These are phyloP conservation scores for Wallacemonas rigidus DNA, from an alignment of 208 protist genomes.

Conservation along the genomic window DNA sequence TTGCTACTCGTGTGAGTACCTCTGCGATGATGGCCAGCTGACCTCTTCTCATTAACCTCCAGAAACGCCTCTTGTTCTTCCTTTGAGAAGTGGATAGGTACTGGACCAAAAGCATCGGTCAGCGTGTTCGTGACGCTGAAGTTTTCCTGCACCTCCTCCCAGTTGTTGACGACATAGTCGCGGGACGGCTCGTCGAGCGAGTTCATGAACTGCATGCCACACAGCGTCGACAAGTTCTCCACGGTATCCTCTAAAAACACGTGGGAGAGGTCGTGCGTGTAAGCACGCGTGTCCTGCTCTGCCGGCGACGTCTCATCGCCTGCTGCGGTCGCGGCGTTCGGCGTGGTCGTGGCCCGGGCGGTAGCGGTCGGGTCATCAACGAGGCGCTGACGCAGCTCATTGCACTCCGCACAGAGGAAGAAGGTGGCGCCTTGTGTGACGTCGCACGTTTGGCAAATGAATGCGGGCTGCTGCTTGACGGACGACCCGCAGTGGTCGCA, in stretches of 20 bases:
- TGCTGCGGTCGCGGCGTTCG: not conserved
- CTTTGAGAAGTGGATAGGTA: slow-evolving; percentile 43
- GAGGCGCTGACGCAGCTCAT: slow-evolving; percentile 47
- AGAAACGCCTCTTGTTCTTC: slow-evolving; percentile 33
- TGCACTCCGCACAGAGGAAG: slow-evolving; percentile 75
- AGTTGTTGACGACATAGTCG: slow-evolving; percentile 43
- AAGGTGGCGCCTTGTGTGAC: slow-evolving; percentile 53
- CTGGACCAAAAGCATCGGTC: slow-evolving; percentile 41
- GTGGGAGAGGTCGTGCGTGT: slow-evolving; percentile 71
- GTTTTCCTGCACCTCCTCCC: slow-evolving; percentile 25
- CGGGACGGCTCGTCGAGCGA: slow-evolving; percentile 39
- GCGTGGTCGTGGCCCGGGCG: not conserved
- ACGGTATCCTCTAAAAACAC: slow-evolving; percentile 82
- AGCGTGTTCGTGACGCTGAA: slow-evolving; percentile 38
- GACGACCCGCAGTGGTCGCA: slow-evolving; percentile 72
- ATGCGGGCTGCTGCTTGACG: slow-evolving; percentile 53
- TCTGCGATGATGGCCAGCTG: not conserved
- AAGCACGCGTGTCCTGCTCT: slow-evolving; percentile 13
- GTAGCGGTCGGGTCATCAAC: not conserved
- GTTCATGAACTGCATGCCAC: slow-evolving; percentile 70
- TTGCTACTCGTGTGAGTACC: not conserved
- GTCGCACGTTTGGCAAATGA: slow-evolving; percentile 85
- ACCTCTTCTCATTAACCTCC: slow-evolving; percentile 5
- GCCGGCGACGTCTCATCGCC: not conserved
- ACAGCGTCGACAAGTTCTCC: slow-evolving; percentile 72